Evolutionary conservation across 352 stramenopile genomes (phyloP).

Genomic region (Paralagenidium karlingii): DNA sequence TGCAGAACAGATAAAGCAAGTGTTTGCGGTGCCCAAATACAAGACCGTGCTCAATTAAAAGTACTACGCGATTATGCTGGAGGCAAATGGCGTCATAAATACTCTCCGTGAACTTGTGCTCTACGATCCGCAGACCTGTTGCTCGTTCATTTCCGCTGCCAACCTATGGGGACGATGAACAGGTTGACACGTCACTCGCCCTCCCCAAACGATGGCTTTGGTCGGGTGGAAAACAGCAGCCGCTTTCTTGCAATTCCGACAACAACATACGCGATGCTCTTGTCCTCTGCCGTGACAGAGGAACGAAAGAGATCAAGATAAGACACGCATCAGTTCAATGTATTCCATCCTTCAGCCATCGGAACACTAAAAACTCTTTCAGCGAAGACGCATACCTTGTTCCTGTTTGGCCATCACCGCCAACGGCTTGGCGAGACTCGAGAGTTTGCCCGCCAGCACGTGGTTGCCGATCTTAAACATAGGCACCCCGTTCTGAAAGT

Average conservation of each 20-base stretch:
- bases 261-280: constrained; percentile 41
- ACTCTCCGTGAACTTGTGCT: too few species aligned
- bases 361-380: not conserved
- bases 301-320: too few species aligned
- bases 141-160: too few species aligned
- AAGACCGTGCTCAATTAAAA: too few species aligned
- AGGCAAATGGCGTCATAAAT: too few species aligned
- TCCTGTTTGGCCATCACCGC: constrained; percentile 52
- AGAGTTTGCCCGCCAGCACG: constrained; percentile 56
- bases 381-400: not conserved
- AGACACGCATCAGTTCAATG: not conserved
- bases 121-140: too few species aligned
- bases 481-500: constrained; percentile 45
- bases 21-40: too few species aligned
- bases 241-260: constrained; percentile 70
- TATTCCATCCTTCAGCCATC: not conserved
- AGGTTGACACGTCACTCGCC: too few species aligned
- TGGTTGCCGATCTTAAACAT: constrained; percentile 79
- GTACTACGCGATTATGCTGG: too few species aligned
- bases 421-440: constrained; percentile 56
- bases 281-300: not conserved
- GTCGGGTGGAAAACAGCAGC: constrained; percentile 58
- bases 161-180: too few species aligned
- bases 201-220: too few species aligned
- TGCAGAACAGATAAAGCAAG: too few species aligned